phyloP scores from a whole-genome alignment of 108 stramenopile genomes.

The Licmophora abbreviata region DNA sequence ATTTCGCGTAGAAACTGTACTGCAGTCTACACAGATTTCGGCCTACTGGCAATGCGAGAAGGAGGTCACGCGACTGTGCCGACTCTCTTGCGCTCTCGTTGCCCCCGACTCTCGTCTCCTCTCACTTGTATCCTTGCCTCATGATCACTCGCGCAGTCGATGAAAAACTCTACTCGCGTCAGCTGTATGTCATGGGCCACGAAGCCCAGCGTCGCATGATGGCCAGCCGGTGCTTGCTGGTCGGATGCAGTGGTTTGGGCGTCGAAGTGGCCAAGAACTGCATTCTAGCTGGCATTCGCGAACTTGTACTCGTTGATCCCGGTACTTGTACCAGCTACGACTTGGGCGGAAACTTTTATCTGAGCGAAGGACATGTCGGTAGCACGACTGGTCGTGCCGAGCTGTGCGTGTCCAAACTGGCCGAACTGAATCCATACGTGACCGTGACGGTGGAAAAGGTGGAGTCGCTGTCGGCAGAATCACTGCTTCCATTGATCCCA shows the following conservation, averaged over 20 bases:
- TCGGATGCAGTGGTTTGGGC: constrained; percentile 89
- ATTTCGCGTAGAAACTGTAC: no score
- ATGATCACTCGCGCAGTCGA: constrained; percentile 51
- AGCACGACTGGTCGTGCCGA: constrained; percentile 30
- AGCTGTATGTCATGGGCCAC: constrained; percentile 99
- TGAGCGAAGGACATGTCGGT: constrained; percentile 19
- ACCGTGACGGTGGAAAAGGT: constrained; percentile 56
- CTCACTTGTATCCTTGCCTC: not conserved
- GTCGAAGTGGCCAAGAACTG: constrained; percentile 95
- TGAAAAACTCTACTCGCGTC: constrained; percentile 95
- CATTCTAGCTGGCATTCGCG: constrained; percentile 84
- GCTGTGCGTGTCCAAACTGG: constrained; percentile 43
- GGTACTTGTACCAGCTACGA: constrained; percentile 52
- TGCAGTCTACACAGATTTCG: not conserved
- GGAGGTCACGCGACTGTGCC: not conserved
- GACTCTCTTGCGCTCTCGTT: not conserved
- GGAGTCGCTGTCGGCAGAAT: constrained; percentile 35
- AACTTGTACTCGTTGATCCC: constrained; percentile 70
- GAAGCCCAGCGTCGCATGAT: constrained; percentile 97
- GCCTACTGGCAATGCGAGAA: not conserved
- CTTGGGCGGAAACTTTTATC: constrained; percentile 84
- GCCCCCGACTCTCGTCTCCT: no score
- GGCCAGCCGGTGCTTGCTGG: constrained; percentile 79
- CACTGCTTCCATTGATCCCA: constrained; percentile 38
- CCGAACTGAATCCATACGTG: constrained; percentile 86